A percentile compares a stretch with the other conserved stretches of the same genome.
Evolutionary conservation across 2,329 filamentous ascomycete genomes (phyloP).

Genomic region (Sporothrix pseudoabietina): DNA sequence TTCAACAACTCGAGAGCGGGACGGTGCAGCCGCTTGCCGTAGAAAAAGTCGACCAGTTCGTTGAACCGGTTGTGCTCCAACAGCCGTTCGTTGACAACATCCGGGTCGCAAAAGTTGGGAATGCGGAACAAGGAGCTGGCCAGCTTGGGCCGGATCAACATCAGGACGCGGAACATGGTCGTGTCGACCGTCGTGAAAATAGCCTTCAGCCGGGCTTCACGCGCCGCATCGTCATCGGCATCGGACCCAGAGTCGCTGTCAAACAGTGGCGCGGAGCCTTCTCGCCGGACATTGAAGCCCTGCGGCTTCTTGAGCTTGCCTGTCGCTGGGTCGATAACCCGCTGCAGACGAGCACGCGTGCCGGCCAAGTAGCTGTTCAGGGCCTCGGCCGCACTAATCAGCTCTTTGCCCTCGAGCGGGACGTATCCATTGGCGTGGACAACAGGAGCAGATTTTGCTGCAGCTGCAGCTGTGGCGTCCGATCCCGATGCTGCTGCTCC

Average conservation of each 20-base stretch:
- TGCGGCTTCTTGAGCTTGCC: constrained; percentile 55
- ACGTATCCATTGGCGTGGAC: constrained; percentile 27
- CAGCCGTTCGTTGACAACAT: constrained; percentile 90
- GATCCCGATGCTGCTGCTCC: constrained; percentile 41
- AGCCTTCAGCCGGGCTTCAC: constrained; percentile 70
- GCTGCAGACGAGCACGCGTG: constrained; percentile 68
- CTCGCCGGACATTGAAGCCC: neutral
- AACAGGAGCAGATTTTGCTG: neutral
- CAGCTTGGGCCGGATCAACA: constrained; percentile 84
- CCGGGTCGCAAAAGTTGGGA: constrained; percentile 94
- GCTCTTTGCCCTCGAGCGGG: constrained; percentile 73
- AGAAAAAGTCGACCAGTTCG: constrained; percentile 95
- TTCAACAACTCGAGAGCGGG: constrained; percentile 81
- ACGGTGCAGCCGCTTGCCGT: constrained; percentile 89
- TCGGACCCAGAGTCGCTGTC: constrained; percentile 21
- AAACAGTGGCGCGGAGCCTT: constrained; percentile 42
- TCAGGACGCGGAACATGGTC: constrained; percentile 89
- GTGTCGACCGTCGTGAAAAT: constrained; percentile 89
- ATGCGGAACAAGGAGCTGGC: constrained; percentile 91
- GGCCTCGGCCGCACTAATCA: constrained; percentile 78
- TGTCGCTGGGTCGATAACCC: constrained; percentile 63
- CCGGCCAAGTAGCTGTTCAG: constrained; percentile 87
- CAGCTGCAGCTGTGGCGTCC: neutral
- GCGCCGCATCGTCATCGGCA: constrained; percentile 49
- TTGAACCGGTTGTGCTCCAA: constrained; percentile 87